phyloP scores from a whole-genome alignment of 2,329 filamentous ascomycete species.

The Penicillium sp. region DNA sequence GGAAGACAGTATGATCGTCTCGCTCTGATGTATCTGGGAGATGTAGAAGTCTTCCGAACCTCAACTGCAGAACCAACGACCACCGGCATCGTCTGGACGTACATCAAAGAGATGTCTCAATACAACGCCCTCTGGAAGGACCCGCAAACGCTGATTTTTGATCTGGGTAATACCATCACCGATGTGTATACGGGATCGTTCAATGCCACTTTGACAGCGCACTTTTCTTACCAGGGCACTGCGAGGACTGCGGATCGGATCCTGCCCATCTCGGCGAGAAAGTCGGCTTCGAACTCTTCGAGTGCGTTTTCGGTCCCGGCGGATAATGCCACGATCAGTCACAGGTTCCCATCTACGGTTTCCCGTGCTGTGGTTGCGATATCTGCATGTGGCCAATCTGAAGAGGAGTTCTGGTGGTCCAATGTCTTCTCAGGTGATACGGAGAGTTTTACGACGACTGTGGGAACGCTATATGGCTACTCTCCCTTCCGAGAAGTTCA shows the following conservation, averaged over 20 bases:
- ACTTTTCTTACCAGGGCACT: constrained; percentile 63
- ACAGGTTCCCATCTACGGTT: constrained; percentile 68
- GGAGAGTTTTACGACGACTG: constrained; percentile 61
- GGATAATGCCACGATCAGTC: constrained; percentile 61
- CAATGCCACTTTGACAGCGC: constrained; percentile 74
- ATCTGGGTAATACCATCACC: constrained; percentile 74
- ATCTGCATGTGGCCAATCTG: constrained; percentile 74
- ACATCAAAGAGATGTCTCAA: constrained; percentile 77
- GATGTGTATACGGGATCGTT: constrained; percentile 73
- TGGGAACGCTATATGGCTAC: constrained; percentile 66
- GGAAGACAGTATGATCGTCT: constrained; percentile 79
- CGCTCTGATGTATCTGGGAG: constrained; percentile 74
- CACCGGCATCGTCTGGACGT: constrained; percentile 74
- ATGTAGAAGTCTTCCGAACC: constrained; percentile 80
- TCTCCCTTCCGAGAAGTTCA: constrained; percentile 80
- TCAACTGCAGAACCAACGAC: constrained; percentile 78
- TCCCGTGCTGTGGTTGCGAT: constrained; percentile 74
- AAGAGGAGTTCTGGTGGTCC: constrained; percentile 85
- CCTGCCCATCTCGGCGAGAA: constrained; percentile 59
- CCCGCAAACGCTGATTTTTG: constrained; percentile 77
- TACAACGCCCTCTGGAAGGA: constrained; percentile 70
- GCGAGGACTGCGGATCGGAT: constrained; percentile 63
- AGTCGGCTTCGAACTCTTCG: constrained; percentile 49
- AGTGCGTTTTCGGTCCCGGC: constrained; percentile 72
- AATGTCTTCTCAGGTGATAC: constrained; percentile 70